Conservation (phyloP, 441 rosid genomes). For the Viola pubescens region DNA sequence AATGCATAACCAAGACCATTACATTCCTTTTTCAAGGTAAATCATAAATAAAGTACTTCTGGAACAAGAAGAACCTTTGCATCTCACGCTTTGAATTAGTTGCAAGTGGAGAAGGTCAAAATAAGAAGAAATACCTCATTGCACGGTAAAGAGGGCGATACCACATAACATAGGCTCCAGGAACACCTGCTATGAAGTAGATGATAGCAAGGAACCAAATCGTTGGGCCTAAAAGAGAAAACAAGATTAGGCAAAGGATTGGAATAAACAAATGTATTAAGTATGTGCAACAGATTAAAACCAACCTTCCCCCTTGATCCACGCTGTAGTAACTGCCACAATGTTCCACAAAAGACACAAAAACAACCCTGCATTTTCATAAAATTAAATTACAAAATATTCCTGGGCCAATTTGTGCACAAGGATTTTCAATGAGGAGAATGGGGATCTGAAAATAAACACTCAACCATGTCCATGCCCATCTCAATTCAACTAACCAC, state of each 20-base stretch:
- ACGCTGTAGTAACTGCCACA: slow-evolving; percentile 78
- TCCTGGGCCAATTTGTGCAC: neutral
- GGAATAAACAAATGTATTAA: slow-evolving; percentile 5
- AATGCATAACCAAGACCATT: neutral
- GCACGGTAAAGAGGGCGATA: slow-evolving; percentile 97
- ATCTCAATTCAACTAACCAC: neutral
- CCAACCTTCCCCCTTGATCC: slow-evolving; percentile 94
- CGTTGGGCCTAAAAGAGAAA: slow-evolving; percentile 54
- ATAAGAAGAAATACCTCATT: slow-evolving; percentile 53
- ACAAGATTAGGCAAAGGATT: slow-evolving; percentile 15
- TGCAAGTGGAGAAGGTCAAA: too few relatives aligned
- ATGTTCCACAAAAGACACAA: slow-evolving; percentile 84
- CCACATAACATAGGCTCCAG: slow-evolving; percentile 90
- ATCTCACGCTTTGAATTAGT: too few relatives aligned
- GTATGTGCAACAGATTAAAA: slow-evolving; percentile 1
- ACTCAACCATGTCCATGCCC: neutral
- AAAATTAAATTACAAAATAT: slow-evolving; percentile 3
- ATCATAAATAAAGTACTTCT: neutral
- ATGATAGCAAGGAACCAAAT: slow-evolving; percentile 96
- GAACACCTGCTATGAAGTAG: slow-evolving; percentile 83
- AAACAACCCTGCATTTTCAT: slow-evolving; percentile 52
- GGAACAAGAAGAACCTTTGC: neutral
- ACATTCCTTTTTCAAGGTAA: neutral
- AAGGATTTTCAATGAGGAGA: neutral
- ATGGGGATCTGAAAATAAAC: neutral